Conservation (phyloP, 179 eudicot species). For the Heliamphora ciliata region DNA sequence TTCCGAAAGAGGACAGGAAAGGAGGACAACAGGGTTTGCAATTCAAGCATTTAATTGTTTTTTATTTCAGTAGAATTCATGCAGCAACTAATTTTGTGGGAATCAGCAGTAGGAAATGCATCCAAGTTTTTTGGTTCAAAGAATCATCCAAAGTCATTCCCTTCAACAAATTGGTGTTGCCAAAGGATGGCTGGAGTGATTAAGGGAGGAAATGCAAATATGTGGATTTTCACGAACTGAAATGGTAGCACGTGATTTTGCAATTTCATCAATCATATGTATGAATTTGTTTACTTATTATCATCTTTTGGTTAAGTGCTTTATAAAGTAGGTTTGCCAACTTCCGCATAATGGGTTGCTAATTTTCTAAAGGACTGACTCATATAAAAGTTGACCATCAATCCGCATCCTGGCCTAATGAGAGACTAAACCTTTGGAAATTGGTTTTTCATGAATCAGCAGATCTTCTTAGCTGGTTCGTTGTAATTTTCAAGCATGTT, state of each 20-base stretch:
- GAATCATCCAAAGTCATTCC: neutral
- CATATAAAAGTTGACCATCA: neutral
- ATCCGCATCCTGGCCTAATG: neutral
- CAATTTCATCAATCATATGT: neutral
- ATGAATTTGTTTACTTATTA: neutral
- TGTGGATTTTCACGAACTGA: slow-evolving; percentile 1
- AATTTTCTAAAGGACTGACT: neutral
- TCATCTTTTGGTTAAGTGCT: neutral
- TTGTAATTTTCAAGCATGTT: neutral
- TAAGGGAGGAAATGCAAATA: neutral
- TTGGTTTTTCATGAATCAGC: neutral
- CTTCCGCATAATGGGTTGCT: neutral
- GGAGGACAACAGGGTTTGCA: neutral
- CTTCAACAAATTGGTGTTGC: neutral
- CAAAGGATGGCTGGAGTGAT: neutral
- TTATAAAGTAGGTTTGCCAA: neutral
- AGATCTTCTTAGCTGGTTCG: neutral
- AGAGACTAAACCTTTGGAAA: neutral
- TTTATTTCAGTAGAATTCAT: too few species aligned
- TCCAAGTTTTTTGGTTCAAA: neutral
- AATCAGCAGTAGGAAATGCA: neutral
- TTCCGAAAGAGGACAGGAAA: neutral
- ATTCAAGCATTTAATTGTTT: neutral
- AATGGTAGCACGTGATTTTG: neutral
- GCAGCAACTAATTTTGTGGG: neutral